Percentiles rank a stretch among this genome's conserved stretches.
Evolutionary conservation across 179 eudicot genomes (phyloP).

Genomic region (Camellia oleifera): DNA sequence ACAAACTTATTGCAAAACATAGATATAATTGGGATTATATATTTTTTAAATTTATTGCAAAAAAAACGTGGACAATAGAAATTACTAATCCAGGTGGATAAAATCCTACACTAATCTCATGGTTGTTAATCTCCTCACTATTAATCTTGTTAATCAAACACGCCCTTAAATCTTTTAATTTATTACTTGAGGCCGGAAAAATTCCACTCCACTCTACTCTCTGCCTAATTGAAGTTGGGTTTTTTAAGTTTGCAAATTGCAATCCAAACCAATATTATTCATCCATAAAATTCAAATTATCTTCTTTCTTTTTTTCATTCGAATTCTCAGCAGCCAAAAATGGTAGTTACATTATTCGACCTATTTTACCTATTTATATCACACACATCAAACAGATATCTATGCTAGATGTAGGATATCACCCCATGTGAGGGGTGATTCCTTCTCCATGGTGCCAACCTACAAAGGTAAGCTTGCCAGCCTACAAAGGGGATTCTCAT

Average conservation of each 20-base stretch:
- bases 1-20: no score
- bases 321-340: not conserved
- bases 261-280: not conserved
- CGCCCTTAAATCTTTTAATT: not conserved
- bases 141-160: no score
- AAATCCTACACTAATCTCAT: no score
- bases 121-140: no score
- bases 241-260: not conserved
- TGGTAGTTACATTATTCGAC: not conserved
- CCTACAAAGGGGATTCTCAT: no score
- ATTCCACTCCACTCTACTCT: not conserved
- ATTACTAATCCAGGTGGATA: no score
- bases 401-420: not conserved
- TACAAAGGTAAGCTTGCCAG: no score
- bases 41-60: no score
- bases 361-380: not conserved
- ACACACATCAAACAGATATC: not conserved
- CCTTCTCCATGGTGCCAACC: no score
- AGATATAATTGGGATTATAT: conserved; percentile 1
- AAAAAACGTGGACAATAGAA: no score
- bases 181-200: not conserved
- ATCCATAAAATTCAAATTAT: not conserved
- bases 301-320: not conserved
- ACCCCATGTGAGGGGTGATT: no score
- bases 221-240: not conserved